Percentiles rank a stretch among this genome's conserved stretches.
phyloP scores from a whole-genome alignment of 139 green algal genomes.

The Auxenochlorella pyrenoidosa region DNA sequence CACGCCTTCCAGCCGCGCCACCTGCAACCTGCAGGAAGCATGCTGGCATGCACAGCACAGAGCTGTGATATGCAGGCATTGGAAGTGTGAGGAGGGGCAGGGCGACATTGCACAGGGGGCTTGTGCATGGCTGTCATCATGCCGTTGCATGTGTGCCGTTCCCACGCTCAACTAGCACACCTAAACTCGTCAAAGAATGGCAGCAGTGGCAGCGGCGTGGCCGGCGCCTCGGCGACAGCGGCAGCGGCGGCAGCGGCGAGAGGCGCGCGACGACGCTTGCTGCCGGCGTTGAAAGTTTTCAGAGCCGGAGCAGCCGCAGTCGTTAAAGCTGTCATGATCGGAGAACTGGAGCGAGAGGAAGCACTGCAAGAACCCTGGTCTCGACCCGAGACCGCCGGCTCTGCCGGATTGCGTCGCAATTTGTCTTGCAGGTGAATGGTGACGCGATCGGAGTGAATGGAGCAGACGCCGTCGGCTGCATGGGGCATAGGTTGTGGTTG shows the following conservation, averaged over 20 bases:
- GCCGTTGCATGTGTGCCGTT: background rate
- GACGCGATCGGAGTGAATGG: background rate
- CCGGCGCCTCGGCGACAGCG: background rate
- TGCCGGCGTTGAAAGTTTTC: background rate
- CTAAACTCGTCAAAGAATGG: slow-evolving; percentile 19
- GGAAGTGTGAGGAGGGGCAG: too few relatives aligned
- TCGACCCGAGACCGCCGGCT: too few relatives aligned
- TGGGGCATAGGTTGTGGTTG: too few relatives aligned
- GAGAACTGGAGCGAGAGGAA: background rate
- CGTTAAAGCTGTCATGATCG: background rate
- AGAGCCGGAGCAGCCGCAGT: background rate
- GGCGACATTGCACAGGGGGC: background rate
- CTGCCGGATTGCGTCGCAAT: background rate
- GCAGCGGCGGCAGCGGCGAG: background rate
- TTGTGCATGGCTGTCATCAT: background rate
- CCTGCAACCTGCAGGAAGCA: background rate
- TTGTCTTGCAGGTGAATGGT: background rate
- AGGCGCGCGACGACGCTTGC: background rate
- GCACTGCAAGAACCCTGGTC: too few relatives aligned
- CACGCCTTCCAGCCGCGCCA: slow-evolving; percentile 12
- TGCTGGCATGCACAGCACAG: background rate
- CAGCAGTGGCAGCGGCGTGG: slow-evolving; percentile 10
- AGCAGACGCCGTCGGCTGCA: too few relatives aligned
- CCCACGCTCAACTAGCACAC: background rate
- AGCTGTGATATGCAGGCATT: too few relatives aligned